These are phyloP conservation scores for Aspergillus nanangensis DNA, from an alignment of 495 filamentous ascomycete species.

Conservation along the genomic window DNA sequence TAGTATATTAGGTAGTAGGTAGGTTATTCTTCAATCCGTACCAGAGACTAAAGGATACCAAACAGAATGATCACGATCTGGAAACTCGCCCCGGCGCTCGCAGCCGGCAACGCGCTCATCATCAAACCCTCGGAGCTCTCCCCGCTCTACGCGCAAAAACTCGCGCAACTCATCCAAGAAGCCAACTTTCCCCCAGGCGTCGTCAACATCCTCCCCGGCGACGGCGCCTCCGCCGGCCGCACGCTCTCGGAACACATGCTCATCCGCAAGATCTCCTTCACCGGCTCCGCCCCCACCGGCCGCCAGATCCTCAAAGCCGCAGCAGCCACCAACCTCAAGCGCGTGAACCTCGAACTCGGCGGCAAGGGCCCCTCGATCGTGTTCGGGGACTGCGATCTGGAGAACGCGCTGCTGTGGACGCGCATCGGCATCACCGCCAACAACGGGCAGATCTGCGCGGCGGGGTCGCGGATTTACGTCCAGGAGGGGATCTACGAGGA, in stretches of 20 bases:
- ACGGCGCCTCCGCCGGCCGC: slow-evolving; percentile 71
- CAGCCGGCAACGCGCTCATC: slow-evolving; percentile 61
- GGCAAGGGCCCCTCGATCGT: slow-evolving; percentile 43
- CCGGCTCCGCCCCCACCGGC: slow-evolving; percentile 20
- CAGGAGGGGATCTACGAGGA: slow-evolving; percentile 51
- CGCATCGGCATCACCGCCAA: slow-evolving; percentile 42
- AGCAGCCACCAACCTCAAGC: slow-evolving; percentile 45
- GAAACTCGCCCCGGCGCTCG: slow-evolving; percentile 54
- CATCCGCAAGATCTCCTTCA: slow-evolving; percentile 68
- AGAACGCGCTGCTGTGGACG: slow-evolving; percentile 35
- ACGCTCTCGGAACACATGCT: slow-evolving; percentile 70
- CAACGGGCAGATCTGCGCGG: slow-evolving; percentile 52
- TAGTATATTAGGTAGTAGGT: no score
- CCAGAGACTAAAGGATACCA: no score
- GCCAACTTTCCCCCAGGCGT: slow-evolving; percentile 87
- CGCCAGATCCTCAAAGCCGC: slow-evolving; percentile 27
- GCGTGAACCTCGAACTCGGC: slow-evolving; percentile 40
- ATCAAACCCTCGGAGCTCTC: slow-evolving; percentile 91
- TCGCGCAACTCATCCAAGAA: slow-evolving; percentile 75
- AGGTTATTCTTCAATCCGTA: no score
- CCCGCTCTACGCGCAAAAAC: slow-evolving; percentile 80
- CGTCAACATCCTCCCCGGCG: slow-evolving; percentile 81
- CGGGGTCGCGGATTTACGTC: slow-evolving; percentile 48
- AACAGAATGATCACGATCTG: slow-evolving; percentile 69
- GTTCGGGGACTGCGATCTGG: slow-evolving; percentile 41